Base-by-base conservation (phyloP, 768 basidiomycete species). In the Pleurotus salmoneostramineus region DNA sequence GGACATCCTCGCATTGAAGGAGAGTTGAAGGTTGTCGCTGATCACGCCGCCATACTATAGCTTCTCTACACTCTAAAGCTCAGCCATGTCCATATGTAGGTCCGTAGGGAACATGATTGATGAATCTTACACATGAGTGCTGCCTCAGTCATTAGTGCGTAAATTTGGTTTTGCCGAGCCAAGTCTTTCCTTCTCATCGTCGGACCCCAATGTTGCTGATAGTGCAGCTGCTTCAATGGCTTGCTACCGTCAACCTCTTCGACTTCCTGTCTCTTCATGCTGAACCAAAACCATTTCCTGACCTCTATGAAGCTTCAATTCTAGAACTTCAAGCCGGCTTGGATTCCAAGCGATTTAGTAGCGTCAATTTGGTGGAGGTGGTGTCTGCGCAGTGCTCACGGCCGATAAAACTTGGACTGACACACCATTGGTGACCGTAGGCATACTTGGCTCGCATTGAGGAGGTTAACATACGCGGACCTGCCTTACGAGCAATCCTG, bases 371-470 rank as follows among this genome's bases (percentile, higher is more conserved):
- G 5, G 81, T 87, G 31, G 82, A 83, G 72, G 85, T 82, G 56
- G 37, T 40, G 8, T 40, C 37, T n/a, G 10, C 37, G n/a, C n/a
- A 8, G 2, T 40, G 8, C 10, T 40, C 10, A 10, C 37, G n/a
- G n/a, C 37, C 37, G 8, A 8, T n/a, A 10, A 8, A 40, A 10
- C 37, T 40, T 10, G 8, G n/a, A 40, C n/a, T n/a, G 3, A 40
- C 37, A 10, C n/a, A 40, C 3, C 8, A 40, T 40, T 10, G 21
- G 21, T 27, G 21, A 27, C 21, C 3, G 21, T 27, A 88, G 86
- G 83, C 84, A 3, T 88, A 88, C 65, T 73, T 88, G 60, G 79
- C 81, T 12, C 77, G 87, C 2, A 87, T 88, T 27, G 82, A 85
- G 3, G 82, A 88, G 64, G 87, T 89, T n/a, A 88, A 88, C 62